These are phyloP conservation scores for Chlorella ohadii DNA, from an alignment of 139 green algal genomes.

Conservation along the genomic window DNA sequence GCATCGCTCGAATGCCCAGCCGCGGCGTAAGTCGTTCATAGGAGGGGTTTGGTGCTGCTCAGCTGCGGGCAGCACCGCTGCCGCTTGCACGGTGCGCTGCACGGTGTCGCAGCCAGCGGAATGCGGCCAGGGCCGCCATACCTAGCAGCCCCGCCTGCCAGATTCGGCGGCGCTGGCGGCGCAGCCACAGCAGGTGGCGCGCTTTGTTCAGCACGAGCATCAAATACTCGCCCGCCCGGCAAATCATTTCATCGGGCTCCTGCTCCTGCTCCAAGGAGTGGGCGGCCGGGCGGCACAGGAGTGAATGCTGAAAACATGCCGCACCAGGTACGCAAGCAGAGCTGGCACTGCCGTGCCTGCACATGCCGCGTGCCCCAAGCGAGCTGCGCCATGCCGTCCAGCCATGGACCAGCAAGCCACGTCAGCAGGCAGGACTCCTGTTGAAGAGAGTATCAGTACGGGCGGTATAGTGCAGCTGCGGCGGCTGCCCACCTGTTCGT, in stretches of 20 bases:
- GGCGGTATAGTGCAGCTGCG: too few species aligned
- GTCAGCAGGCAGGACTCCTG: too few species aligned
- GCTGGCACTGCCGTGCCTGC: too few species aligned
- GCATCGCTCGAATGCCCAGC: too few species aligned
- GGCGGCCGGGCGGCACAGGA: background rate
- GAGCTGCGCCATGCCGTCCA: too few species aligned
- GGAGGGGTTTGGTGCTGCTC: too few species aligned
- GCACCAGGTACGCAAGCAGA: too few species aligned
- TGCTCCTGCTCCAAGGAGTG: background rate
- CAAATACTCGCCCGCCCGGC: slow-evolving; percentile 54
- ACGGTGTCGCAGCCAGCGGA: slow-evolving; percentile 7
- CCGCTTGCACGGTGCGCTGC: background rate
- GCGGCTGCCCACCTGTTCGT: slow-evolving; percentile 9
- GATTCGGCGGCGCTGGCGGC: background rate
- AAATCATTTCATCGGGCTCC: slow-evolving; percentile 61
- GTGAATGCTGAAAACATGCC: background rate
- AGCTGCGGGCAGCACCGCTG: background rate
- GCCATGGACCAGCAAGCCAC: too few species aligned
- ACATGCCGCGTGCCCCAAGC: too few species aligned
- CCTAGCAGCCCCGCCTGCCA: background rate
- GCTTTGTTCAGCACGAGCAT: slow-evolving; percentile 36
- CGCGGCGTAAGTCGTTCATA: too few species aligned
- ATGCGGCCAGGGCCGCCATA: background rate
- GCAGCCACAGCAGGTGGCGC: slow-evolving; percentile 14
- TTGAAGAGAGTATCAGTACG: too few species aligned